Base-by-base conservation (phyloP, 768 basidiomycete species). In the Fistulinella prunicolor region DNA sequence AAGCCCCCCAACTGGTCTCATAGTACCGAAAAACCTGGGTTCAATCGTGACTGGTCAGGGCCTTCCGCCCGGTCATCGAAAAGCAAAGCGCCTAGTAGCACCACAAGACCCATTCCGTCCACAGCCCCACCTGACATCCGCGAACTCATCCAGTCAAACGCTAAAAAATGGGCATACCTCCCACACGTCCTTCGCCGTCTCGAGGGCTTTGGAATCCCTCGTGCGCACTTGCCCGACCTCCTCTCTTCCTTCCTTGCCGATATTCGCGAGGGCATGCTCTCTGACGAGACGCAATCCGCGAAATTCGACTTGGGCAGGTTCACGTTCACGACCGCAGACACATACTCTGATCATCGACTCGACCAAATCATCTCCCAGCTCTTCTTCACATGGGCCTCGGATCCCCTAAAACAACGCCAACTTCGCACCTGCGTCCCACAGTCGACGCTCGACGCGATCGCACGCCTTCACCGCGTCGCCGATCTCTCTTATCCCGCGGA, bases 301-400 rank as follows among this genome's bases (percentile, higher is more conserved):
- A 69, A 61, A 34, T 77, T 78, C 22, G 56, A 66, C 13, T 62
- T 83, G 10, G 50, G 58, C 16, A 73, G 78, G n/a, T 76, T 84
- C 49, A 56, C 63, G 0, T 60, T 73, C 22, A 61, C 69, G 9
- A 40, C 70, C 10, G 45, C 67, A 5, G 62, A 72, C 22, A 47
- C 54, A 10, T 36, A 57, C 19, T 58, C 50, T 10, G 46, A 17
- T 9, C 59, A 65, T 17, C 56, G 64, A n/a, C 54, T 74, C n/a
- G 80, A 83, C 50, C 61, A 69, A 50, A 70, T 76, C n/a, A 72
- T 75, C 47, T 78, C 75, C 38, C 74, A 72, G 22, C 68, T 80
- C 21, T 74, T 86, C 52, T 83, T 75, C 57, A 61, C 69, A 28
- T 86, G 83, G 85, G 79, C 74, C 4, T 63, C 73, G 4, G 59